Percentiles rank a stretch among this genome's conserved stretches.
These are phyloP conservation scores for Astrothelium macrocarpum DNA, from an alignment of 495 filamentous ascomycete species.

Conservation along the genomic window DNA sequence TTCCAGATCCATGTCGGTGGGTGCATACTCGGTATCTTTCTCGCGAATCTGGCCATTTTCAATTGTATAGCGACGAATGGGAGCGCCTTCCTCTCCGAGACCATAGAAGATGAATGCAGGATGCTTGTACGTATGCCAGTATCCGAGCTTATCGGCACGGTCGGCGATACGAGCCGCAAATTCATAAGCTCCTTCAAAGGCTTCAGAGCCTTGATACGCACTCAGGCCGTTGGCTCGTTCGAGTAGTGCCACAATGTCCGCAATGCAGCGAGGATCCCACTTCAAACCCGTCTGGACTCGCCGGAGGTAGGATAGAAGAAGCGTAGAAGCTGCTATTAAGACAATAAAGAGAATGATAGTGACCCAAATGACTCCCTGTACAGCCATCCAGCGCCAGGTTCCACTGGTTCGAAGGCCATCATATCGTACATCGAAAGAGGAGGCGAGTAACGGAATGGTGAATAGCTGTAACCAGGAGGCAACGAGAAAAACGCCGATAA, in stretches of 20 bases:
- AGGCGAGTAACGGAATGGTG: constrained; percentile 56
- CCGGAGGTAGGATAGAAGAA: constrained; percentile 40
- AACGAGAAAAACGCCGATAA: constrained; percentile 45
- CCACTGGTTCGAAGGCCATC: constrained; percentile 35
- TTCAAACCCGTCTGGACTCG: constrained; percentile 53
- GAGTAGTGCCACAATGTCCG: constrained; percentile 64
- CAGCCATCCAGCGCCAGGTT: constrained; percentile 67
- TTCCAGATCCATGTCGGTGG: constrained; percentile 10
- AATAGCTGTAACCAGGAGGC: constrained; percentile 56
- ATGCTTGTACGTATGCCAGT: constrained; percentile 59
- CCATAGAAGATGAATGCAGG: constrained; percentile 58
- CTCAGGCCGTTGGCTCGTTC: constrained; percentile 67
- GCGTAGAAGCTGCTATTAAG: constrained; percentile 46
- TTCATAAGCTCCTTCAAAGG: constrained; percentile 34
- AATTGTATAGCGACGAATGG: constrained; percentile 46
- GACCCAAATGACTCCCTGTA: constrained; percentile 68
- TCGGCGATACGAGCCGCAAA: constrained; percentile 4
- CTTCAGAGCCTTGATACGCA: constrained; percentile 56
- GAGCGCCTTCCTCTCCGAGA: constrained; percentile 51
- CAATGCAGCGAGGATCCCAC: constrained; percentile 76
- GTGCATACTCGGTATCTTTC: constrained; percentile 18
- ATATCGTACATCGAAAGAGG: constrained; percentile 50
- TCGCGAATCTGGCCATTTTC: constrained; percentile 37
- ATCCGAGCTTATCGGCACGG: constrained; percentile 56
- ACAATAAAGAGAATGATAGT: constrained; percentile 64